Base-by-base conservation (phyloP, 495 filamentous ascomycete species). In the Darksidea phi region DNA sequence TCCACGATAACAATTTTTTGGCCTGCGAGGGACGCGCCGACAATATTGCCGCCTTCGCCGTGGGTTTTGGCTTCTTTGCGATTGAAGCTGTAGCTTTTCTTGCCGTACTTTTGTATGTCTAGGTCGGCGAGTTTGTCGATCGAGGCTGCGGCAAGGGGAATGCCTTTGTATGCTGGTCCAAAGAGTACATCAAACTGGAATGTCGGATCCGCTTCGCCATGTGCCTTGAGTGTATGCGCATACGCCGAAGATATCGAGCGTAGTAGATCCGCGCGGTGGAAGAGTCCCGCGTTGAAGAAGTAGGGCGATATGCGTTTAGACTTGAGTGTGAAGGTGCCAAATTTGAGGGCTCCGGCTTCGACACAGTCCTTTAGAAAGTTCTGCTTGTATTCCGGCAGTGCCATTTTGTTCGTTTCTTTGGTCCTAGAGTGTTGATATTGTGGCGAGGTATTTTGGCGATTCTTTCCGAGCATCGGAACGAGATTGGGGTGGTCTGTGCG, bases 161-260 rank as follows among this genome's bases (percentile, higher is more conserved):
- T 96, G 32, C 94, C 94, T 76, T 97, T 97, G 81, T 97, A 98
- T 18, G 93, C 91, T 6, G 94, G 93, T 1, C 91, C 90, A 71
- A 90, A 90, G 58, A 90, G 66, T 56, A 90, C 75, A 68, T 89
- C 87, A 68, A 88, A 88, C 23, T 80, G 72, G 50, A 80, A 72
- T 10, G 70, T 69, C 38, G 75, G 68, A 55, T 74, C 63, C 1
- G 77, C 70, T 26, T 74, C 69, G 50, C 71, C 49, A 47, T 69
- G 62, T n/a, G 60, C 57, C 52, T 69, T 70, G 46, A 96, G 85
- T 48, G 89, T 82, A 46, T 85, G 79, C 6, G 93, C 92, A 72
- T 91, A 97, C 43, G 93, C 90, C 43, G 82, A 77, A 55, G 85
- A 80, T 61, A 94, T 84, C 59, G 89, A 83, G 57, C 80, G 79